These are phyloP conservation scores for Ceratobasidium sp. DNA, from an alignment of 1,284 basidiomycete genomes.

Conservation along the genomic window DNA sequence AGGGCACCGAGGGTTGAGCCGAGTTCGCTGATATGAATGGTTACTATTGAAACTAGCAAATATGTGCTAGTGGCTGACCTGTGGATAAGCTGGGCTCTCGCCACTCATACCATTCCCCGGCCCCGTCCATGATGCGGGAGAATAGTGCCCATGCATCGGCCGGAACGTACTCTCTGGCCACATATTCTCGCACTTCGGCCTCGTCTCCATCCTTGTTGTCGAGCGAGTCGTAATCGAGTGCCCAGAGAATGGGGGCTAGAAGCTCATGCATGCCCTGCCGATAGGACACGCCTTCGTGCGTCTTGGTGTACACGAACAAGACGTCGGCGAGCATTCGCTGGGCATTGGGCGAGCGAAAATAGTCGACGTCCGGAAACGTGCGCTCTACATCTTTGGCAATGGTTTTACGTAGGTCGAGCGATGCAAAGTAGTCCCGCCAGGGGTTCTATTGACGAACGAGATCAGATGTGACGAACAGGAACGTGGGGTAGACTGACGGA, in stretches of 20 bases:
- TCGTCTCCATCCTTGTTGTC: conserved; percentile 44
- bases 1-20: conserved; percentile 61
- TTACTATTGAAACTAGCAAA: background rate
- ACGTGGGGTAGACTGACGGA: conserved; percentile 59
- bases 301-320: conserved; percentile 79
- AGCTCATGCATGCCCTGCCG: conserved; percentile 97
- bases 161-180: conserved; percentile 71
- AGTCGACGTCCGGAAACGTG: conserved; percentile 92
- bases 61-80: background rate
- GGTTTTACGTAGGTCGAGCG: conserved; percentile 83
- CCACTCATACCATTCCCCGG: conserved; percentile 91
- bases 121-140: conserved; percentile 74
- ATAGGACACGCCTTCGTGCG: conserved; percentile 83
- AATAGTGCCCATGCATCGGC: conserved; percentile 89
- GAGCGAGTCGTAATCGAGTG: conserved; percentile 82
- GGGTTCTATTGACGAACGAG: conserved; percentile 67
- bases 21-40: conserved; percentile 54
- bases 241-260: conserved; percentile 82
- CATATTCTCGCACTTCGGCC: conserved; percentile 58
- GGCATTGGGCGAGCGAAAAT: conserved; percentile 78
- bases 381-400: conserved; percentile 92
- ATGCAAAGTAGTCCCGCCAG: conserved; percentile 90
- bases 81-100: conserved; percentile 57
- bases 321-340: conserved; percentile 84
- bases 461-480: conserved; percentile 21